Evolutionary conservation across 2,329 filamentous ascomycete genomes (phyloP), one percentile per base, ranked within the genome.

Genomic region (Domatiomyces globalis): DNA sequence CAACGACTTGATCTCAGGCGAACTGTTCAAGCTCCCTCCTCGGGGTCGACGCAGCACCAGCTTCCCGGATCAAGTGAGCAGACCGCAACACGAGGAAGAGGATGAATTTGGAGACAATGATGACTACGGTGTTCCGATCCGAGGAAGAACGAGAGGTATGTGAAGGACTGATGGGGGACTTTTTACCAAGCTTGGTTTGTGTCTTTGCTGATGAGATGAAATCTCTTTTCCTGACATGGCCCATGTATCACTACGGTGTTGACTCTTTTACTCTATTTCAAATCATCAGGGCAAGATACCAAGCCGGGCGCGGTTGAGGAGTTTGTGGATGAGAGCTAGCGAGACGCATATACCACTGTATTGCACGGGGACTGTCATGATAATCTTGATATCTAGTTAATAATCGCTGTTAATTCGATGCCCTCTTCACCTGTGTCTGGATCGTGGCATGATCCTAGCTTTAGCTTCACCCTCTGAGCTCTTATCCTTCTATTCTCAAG

Each of bases 41-140:
- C 39, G 54, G 55, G 19, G 15, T n/a, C 7, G 8, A 4, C 45
- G 45, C 5, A 52, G 52, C 15, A 50, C 56, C 36, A 56, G 54
- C 25, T 53, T 54, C 43, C 50, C 50, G 20, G 50, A 56, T 50
- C 47, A 55, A 10, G n/a, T 52, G 48, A 50, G 48, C 4, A 57
- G 51, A 27, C 57, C 53, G 46, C 43, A 57, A 50, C 29, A 53
- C 45, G 58, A 55, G 12, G 56, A 58, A n/a, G 60, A 63, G 39
- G 58, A 61, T 12, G 64, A 66, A 45, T 27, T 27, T 29, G 29
- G 8, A 33, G 29, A 33, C 8, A 33, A 33, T 33, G 67, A 69
- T 58, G 68, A 68, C 49, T 69, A 65, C 50, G 66, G 65, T 43
- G 62, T 69, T 45, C 67, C 67, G 44, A 60, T 68, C 49, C 52